A percentile compares a stretch with the other conserved stretches of the same genome.
These are phyloP conservation scores for Globisporangium cystogenes DNA, from an alignment of 352 stramenopile genomes.

Conservation along the genomic window DNA sequence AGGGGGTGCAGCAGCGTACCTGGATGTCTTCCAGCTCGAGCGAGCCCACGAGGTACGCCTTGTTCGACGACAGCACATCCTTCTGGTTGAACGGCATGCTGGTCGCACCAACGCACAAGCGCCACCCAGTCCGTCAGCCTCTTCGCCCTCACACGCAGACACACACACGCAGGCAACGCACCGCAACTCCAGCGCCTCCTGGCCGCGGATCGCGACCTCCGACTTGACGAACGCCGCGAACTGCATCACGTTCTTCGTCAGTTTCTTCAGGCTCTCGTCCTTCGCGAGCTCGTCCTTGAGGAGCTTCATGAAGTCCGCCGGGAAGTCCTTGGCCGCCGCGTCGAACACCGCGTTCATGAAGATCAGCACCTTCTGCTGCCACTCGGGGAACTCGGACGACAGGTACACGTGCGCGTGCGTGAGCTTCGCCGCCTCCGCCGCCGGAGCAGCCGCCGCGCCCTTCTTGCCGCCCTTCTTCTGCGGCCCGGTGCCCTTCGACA, in stretches of 20 bases:
- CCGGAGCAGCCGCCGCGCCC: slow-evolving; percentile 52
- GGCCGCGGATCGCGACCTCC: slow-evolving; percentile 89
- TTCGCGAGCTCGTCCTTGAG: slow-evolving; percentile 71
- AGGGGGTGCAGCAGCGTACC: slow-evolving; percentile 29
- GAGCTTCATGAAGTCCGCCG: slow-evolving; percentile 83
- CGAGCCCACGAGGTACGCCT: slow-evolving; percentile 86
- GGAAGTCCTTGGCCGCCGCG: slow-evolving; percentile 57
- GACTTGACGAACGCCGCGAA: slow-evolving; percentile 95
- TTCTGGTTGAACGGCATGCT: slow-evolving; percentile 95
- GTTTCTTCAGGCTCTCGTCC: slow-evolving; percentile 81
- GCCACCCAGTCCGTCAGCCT: not conserved
- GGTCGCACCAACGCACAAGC: slow-evolving; percentile 2
- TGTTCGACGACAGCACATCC: slow-evolving; percentile 89
- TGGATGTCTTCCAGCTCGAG: slow-evolving; percentile 87
- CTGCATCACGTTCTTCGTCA: slow-evolving; percentile 96
- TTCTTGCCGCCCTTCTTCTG: slow-evolving; percentile 93
- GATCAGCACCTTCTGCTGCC: slow-evolving; percentile 80
- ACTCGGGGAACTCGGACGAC: slow-evolving; percentile 77
- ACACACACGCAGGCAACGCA: slow-evolving; percentile 21
- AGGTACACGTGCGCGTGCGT: slow-evolving; percentile 86
- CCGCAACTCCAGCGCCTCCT: slow-evolving; percentile 91
- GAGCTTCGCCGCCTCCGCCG: slow-evolving; percentile 81
- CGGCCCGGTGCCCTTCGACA: slow-evolving; percentile 56
- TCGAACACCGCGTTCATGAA: slow-evolving; percentile 77
- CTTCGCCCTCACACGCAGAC: slow-evolving; percentile 6